These are phyloP conservation scores for Lichtheimia ramosa DNA, from an alignment of 371 early-diverging fungal genomes.

Conservation along the genomic window DNA sequence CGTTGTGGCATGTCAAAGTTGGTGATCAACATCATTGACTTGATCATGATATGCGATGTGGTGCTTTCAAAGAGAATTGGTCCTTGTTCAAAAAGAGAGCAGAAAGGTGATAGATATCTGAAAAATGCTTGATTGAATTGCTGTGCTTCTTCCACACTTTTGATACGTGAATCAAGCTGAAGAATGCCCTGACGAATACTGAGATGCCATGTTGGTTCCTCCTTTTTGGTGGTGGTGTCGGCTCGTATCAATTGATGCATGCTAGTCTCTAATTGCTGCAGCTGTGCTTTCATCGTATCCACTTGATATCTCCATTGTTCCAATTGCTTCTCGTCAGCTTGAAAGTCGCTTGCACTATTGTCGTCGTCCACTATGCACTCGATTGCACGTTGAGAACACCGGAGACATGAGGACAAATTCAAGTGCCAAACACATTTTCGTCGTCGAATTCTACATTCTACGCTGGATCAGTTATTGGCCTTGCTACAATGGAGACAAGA, in stretches of 20 bases:
- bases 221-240: too few species aligned
- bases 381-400: not conserved
- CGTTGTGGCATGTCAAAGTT: not conserved
- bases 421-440: conserved; percentile 3
- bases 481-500: not conserved
- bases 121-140: conserved; percentile 6
- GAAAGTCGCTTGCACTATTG: not conserved
- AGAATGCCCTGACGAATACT: conserved; percentile 11
- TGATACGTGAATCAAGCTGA: conserved; percentile 10
- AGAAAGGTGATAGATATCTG: conserved; percentile 14
- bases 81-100: conserved; percentile 2
- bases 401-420: not conserved
- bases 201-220: conserved; percentile 12
- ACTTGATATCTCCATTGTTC: not conserved
- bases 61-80: conserved; percentile 3
- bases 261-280: too few species aligned
- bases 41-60: not conserved
- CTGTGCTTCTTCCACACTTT: conserved; percentile 7
- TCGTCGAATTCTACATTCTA: conserved; percentile 6
- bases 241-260: too few species aligned
- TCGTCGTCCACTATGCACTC: not conserved
- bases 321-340: not conserved
- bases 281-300: too few species aligned
- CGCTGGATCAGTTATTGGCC: not conserved
- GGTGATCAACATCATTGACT: not conserved